Percentiles rank a stretch among this genome's conserved stretches.
These are phyloP conservation scores for Pyrenochaeta sp. DNA, from an alignment of 2,329 filamentous ascomycete species.

Conservation along the genomic window DNA sequence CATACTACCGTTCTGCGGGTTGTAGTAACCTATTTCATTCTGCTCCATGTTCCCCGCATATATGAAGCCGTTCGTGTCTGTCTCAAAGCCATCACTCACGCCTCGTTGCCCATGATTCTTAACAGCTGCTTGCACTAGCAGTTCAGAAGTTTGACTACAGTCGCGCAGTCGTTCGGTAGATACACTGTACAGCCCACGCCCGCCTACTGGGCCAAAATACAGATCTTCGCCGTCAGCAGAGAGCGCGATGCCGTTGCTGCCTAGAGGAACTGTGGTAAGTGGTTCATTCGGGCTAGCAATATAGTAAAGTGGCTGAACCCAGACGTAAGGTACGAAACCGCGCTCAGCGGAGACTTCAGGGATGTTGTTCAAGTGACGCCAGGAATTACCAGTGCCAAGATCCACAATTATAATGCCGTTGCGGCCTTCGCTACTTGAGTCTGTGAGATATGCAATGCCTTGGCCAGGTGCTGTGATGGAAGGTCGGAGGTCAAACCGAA, in stretches of 20 bases:
- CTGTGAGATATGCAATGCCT: slow-evolving; percentile 64
- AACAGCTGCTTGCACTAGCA: slow-evolving; percentile 56
- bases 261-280: slow-evolving; percentile 53
- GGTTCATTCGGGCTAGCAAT: slow-evolving; percentile 46
- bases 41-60: slow-evolving; percentile 62
- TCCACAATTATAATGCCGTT: slow-evolving; percentile 60
- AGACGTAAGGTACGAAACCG: slow-evolving; percentile 59
- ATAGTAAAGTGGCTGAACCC: slow-evolving; percentile 59
- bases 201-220: slow-evolving; percentile 57
- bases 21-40: slow-evolving; percentile 51
- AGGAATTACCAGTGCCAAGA: slow-evolving; percentile 58
- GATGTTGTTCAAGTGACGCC: slow-evolving; percentile 59
- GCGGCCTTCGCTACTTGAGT: slow-evolving; percentile 59
- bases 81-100: slow-evolving; percentile 62
- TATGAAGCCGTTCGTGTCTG: slow-evolving; percentile 59
- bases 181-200: slow-evolving; percentile 56
- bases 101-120: slow-evolving; percentile 58
- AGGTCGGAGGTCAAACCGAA: slow-evolving; percentile 62
- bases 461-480: slow-evolving; percentile 52
- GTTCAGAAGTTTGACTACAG: slow-evolving; percentile 49
- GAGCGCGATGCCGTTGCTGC: slow-evolving; percentile 61
- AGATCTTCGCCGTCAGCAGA: slow-evolving; percentile 59
- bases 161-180: slow-evolving; percentile 56
- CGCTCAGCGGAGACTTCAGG: slow-evolving; percentile 52
- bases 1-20: slow-evolving; percentile 56